phyloP scores from a whole-genome alignment of 768 basidiomycete species.

The Dacryopinax primogenitus region DNA sequence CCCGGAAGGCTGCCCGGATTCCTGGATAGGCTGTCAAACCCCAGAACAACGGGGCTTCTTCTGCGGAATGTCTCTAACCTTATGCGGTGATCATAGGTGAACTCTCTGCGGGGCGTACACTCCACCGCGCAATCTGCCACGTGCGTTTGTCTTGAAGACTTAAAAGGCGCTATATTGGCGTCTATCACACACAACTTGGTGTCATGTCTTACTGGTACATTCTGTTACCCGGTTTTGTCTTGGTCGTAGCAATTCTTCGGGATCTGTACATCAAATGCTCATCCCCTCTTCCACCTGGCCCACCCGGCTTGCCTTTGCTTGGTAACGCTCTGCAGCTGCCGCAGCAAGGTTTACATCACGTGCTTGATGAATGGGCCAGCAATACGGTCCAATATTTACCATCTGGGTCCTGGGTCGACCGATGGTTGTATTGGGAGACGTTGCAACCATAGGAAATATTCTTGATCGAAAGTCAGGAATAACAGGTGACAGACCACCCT shows the following conservation, averaged over 20 bases:
- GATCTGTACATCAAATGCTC: neutral
- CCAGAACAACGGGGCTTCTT: too few species aligned
- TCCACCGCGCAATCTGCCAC: too few species aligned
- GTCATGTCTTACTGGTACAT: too few species aligned
- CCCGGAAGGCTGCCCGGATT: too few species aligned
- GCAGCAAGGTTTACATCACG: neutral
- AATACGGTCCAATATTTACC: neutral
- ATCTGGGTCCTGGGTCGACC: neutral
- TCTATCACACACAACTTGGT: too few species aligned
- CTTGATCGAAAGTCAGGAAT: neutral
- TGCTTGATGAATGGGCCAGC: neutral
- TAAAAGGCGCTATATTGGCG: too few species aligned
- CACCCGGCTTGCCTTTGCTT: neutral
- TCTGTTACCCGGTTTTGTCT: neutral
- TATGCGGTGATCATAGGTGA: too few species aligned
- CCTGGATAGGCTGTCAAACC: too few species aligned
- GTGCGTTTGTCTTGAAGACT: too few species aligned
- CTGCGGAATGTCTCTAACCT: too few species aligned
- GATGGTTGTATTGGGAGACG: neutral
- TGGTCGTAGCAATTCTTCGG: neutral
- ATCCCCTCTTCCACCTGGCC: neutral
- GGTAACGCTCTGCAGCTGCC: neutral
- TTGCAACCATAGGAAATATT: neutral
- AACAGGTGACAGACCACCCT: neutral
- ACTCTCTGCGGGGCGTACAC: too few species aligned